These are phyloP conservation scores for Rhizopogon rudus DNA, from an alignment of 768 basidiomycete species.

Conservation along the genomic window DNA sequence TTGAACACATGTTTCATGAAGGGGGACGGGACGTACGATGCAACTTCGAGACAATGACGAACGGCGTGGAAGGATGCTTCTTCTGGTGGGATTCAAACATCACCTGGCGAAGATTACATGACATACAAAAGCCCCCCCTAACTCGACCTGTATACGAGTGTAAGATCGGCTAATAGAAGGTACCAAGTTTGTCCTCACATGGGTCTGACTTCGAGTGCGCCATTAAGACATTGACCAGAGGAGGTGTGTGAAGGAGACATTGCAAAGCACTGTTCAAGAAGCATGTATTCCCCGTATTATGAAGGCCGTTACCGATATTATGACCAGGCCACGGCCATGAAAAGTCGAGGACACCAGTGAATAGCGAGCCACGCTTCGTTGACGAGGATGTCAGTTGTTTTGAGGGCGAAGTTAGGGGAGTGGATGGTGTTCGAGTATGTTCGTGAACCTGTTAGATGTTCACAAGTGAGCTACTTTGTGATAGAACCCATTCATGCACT, in stretches of 20 bases:
- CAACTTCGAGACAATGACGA: constrained; percentile 59
- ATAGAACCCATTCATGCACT: constrained; percentile 14
- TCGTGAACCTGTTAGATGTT: constrained; percentile 11
- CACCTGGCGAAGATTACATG: constrained; percentile 61
- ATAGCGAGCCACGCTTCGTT: constrained; percentile 38
- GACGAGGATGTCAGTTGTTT: constrained; percentile 22
- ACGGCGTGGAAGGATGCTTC: constrained; percentile 55
- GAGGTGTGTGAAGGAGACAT: constrained; percentile 89
- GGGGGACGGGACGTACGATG: constrained; percentile 46
- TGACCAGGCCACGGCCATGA: constrained; percentile 70
- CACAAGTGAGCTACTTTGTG: neutral
- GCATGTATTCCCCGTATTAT: constrained; percentile 91
- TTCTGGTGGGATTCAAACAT: constrained; percentile 48
- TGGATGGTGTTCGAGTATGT: constrained; percentile 18
- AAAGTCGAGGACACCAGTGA: constrained; percentile 51
- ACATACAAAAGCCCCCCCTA: constrained; percentile 67
- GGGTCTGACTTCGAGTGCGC: constrained; percentile 43
- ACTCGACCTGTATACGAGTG: constrained; percentile 30
- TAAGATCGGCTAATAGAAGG: constrained; percentile 5
- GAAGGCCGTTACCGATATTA: constrained; percentile 56
- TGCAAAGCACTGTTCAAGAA: constrained; percentile 95
- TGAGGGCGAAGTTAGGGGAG: constrained; percentile 20
- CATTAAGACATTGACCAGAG: constrained; percentile 61
- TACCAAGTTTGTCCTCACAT: constrained; percentile 46
- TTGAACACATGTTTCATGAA: constrained; percentile 3